Conservation (phyloP, 345 rosid genomes). For the Euphorbia lathyris region DNA sequence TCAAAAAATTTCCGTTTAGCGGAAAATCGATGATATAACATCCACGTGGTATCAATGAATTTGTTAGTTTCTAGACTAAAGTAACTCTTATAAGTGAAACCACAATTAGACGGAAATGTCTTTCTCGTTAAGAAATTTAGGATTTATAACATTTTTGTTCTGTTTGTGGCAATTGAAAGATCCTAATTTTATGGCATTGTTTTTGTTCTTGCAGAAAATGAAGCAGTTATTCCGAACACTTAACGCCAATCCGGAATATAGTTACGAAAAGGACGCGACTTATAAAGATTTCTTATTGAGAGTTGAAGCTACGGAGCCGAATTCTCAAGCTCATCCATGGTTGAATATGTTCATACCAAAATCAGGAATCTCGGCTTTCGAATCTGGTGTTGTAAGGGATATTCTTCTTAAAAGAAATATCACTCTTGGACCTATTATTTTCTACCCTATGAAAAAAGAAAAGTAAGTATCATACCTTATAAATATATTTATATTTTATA, state of each 20-base stretch:
- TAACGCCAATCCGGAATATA: not conserved
- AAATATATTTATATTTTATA: too few species aligned
- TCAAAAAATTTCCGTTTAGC: too few species aligned
- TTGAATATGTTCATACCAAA: constrained; percentile 25
- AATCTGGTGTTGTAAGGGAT: constrained; percentile 14
- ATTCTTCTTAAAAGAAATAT: constrained; percentile 23
- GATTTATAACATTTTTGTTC: too few species aligned
- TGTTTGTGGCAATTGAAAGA: too few species aligned
- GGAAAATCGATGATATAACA: too few species aligned
- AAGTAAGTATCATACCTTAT: too few species aligned
- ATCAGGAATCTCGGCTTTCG: constrained; percentile 14
- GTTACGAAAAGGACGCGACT: not conserved
- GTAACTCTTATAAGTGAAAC: too few species aligned
- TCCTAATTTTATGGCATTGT: too few species aligned
- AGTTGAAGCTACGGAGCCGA: not conserved
- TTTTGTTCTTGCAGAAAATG: constrained; percentile 5
- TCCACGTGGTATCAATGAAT: too few species aligned
- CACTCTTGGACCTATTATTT: constrained; percentile 21
- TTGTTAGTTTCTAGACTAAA: too few species aligned
- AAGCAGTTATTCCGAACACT: not conserved
- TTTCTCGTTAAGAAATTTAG: too few species aligned
- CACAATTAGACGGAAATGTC: too few species aligned
- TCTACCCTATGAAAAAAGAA: constrained; percentile 21
- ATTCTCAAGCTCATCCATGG: constrained; percentile 24
- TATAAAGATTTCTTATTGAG: constrained; percentile 17